These are phyloP conservation scores for Talaromyces pinophilus DNA, from an alignment of 2,329 filamentous ascomycete species.

Conservation along the genomic window DNA sequence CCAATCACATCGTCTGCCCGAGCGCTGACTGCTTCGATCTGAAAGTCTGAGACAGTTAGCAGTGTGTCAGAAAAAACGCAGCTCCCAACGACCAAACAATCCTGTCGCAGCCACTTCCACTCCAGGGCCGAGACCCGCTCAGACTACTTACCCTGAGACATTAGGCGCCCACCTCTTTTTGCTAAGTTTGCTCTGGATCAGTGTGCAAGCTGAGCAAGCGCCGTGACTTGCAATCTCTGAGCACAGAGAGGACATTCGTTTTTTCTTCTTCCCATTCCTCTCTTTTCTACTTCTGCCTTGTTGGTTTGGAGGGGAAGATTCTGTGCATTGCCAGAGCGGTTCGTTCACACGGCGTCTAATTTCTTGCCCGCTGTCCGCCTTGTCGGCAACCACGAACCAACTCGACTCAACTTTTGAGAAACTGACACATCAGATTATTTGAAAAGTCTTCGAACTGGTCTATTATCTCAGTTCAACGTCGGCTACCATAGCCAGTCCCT, in stretches of 20 bases:
- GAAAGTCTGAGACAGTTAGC: constrained; percentile 17
- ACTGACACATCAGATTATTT: not conserved
- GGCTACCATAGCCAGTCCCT: constrained; percentile 18
- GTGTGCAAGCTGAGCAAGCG: constrained; percentile 15
- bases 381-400: constrained; percentile 6
- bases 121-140: constrained; percentile 19
- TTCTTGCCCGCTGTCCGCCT: constrained; percentile 4
- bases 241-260: not conserved
- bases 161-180: constrained; percentile 17
- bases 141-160: constrained; percentile 20
- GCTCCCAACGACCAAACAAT: constrained; percentile 2
- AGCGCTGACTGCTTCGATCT: constrained; percentile 8
- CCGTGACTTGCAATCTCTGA: constrained; percentile 7
- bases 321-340: constrained; percentile 4
- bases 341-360: constrained; percentile 9
- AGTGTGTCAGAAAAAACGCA: constrained; percentile 5
- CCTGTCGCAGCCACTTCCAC: constrained; percentile 1
- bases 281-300: constrained; percentile 1
- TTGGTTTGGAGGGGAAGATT: not conserved
- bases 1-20: constrained; percentile 13
- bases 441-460: not conserved
- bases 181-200: not conserved
- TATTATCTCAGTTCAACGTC: not conserved
- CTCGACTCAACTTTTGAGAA: not conserved
- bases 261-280: not conserved